Evolutionary conservation across 768 basidiomycete genomes (phyloP), one percentile per base, ranked within the genome.

Genomic region (Phanerochaete carnosa): DNA sequence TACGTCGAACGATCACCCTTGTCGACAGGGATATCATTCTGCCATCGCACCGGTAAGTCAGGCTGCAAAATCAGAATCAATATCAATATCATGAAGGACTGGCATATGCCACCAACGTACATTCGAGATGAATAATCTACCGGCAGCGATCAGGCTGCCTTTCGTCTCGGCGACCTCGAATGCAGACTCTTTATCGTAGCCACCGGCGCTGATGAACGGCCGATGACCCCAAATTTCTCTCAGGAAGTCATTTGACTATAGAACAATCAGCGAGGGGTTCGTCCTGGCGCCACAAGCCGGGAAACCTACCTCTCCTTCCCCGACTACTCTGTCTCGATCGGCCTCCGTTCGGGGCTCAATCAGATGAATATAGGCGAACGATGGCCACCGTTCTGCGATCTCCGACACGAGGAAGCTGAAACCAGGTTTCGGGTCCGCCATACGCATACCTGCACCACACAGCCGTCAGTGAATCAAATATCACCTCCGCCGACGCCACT

Each of bases 381-480:
- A 58, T 4, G 84, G 80, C 63, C 79, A 75, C 6, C 62, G 61
- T 16, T 69, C 58, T 32, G 70, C 72, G 26, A 88, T 60, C 45
- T 77, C 57, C 4, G 72, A 56, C 23, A 82, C 76, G 35, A 88
- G 63, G 69, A 86, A 77, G 0, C 74, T 62, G 73, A 83, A 89
- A 9, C 81, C 81, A 0, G 85, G 82, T 2, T 78, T 71, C 0
- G 85, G 86, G 59, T 88, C 77, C 2, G 66, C 62, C 81, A 84
- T 83, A 7, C 75, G 69, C 83, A 87, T 83, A 6, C 49, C 69
- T 65, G 55, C 2, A n/a, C 29, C 35, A 35, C 32, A 13, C 13
- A n/a, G n/a, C n/a, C 26, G 29, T 23, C 12, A 32, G 16, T n/a
- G 28, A 16, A 9, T 15, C 26, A 22, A 16, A 22, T 16, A 22